phyloP scores from a whole-genome alignment of 108 stramenopile genomes.

The Fragilariopsis cylindrus region DNA sequence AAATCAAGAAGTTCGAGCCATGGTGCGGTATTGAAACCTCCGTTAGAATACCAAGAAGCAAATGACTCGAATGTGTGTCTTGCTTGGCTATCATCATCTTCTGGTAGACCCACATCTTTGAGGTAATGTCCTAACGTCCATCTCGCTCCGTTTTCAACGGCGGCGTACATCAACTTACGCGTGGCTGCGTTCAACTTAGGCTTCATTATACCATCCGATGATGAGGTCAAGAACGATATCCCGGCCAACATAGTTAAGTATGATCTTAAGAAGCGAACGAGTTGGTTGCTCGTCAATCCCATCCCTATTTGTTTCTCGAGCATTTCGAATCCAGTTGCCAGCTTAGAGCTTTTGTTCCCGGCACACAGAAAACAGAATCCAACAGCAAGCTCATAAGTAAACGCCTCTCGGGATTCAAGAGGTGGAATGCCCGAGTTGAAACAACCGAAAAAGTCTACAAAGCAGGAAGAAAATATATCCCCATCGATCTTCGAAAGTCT shows the following conservation, averaged over 20 bases:
- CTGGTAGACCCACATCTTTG: slow-evolving; percentile 37
- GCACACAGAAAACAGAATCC: slow-evolving; percentile 85
- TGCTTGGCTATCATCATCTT: slow-evolving; percentile 29
- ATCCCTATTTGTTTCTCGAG: slow-evolving; percentile 54
- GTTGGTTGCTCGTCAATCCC: slow-evolving; percentile 60
- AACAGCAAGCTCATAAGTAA: slow-evolving; percentile 75
- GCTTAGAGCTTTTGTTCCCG: slow-evolving; percentile 86
- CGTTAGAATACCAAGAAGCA: slow-evolving; percentile 88
- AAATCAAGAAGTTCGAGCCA: slow-evolving; percentile 93
- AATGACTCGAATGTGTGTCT: slow-evolving; percentile 79
- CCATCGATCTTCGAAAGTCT: slow-evolving; percentile 33
- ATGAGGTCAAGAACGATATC: slow-evolving; percentile 66
- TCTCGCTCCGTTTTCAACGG: slow-evolving; percentile 79
- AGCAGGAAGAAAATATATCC: slow-evolving; percentile 63
- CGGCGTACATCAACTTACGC: slow-evolving; percentile 53
- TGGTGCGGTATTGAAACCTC: slow-evolving; percentile 86
- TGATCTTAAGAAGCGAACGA: slow-evolving; percentile 71
- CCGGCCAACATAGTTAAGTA: slow-evolving; percentile 85
- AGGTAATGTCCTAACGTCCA: slow-evolving; percentile 83
- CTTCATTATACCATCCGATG: slow-evolving; percentile 40
- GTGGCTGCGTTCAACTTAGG: slow-evolving; percentile 35
- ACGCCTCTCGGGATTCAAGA: slow-evolving; percentile 41
- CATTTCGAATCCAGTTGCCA: slow-evolving; percentile 76
- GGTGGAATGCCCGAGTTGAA: slow-evolving; percentile 48
- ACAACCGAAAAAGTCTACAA: slow-evolving; percentile 77